Evolutionary conservation across 805 yeast species (phyloP).

Genomic region (Lipomyces spencermartinsiae): DNA sequence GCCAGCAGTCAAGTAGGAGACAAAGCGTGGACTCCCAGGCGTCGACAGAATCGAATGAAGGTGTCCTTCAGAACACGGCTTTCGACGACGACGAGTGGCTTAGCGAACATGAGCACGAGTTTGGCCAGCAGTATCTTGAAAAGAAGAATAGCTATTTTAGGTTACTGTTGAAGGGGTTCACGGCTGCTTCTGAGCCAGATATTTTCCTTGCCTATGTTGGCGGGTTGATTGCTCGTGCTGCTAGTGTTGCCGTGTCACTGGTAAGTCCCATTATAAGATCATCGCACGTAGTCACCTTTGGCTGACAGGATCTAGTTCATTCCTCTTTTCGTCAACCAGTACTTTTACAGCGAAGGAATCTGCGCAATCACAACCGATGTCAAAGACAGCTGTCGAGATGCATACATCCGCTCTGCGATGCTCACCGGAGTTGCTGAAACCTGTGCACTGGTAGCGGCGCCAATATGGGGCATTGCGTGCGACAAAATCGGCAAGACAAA

Average conservation of each 20-base stretch:
- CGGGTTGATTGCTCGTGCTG: slow-evolving; percentile 66
- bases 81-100: slow-evolving; percentile 43
- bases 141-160: slow-evolving; percentile 47
- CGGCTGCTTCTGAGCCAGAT: slow-evolving; percentile 52
- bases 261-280: slow-evolving; percentile 10
- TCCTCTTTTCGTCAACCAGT: slow-evolving; percentile 66
- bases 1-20: slow-evolving; percentile 10
- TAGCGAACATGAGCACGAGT: slow-evolving; percentile 28
- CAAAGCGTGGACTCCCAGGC: background rate
- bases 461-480: slow-evolving; percentile 65
- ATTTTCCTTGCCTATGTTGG: slow-evolving; percentile 65
- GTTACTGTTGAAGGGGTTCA: slow-evolving; percentile 56
- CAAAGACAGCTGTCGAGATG: slow-evolving; percentile 61
- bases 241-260: slow-evolving; percentile 53
- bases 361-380: slow-evolving; percentile 48
- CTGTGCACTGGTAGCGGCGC: slow-evolving; percentile 64
- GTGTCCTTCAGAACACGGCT: slow-evolving; percentile 34
- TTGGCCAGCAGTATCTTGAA: slow-evolving; percentile 28
- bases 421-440: slow-evolving; percentile 71
- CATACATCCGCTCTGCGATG: slow-evolving; percentile 69
- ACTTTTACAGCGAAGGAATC: slow-evolving; percentile 57
- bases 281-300: slow-evolving; percentile 47
- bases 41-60: background rate
- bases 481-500: slow-evolving; percentile 54
- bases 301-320: slow-evolving; percentile 53